phyloP scores from a whole-genome alignment of 345 rosid species.

The Erysimum cheiranthoides region DNA sequence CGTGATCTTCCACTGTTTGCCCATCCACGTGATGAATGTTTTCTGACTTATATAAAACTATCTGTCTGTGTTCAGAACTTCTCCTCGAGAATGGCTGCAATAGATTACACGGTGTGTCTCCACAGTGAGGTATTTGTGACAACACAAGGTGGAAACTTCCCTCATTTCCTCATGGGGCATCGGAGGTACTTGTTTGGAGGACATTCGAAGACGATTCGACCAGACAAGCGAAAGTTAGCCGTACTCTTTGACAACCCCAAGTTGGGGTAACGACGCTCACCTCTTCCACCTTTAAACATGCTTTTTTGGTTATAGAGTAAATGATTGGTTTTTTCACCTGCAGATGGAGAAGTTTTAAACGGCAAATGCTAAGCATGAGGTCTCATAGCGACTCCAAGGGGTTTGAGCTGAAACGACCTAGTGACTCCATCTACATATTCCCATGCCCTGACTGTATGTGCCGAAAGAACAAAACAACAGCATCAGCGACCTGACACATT shows the following conservation, averaged over 20 bases:
- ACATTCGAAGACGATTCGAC: constrained; percentile 88
- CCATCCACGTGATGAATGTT: constrained; percentile 8
- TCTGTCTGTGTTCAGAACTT: constrained; percentile 64
- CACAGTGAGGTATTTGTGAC: constrained; percentile 99
- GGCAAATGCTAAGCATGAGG: constrained; percentile 84
- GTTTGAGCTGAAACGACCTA: constrained; percentile 84
- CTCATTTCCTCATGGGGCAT: constrained; percentile 97
- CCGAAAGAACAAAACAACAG: constrained; percentile 59
- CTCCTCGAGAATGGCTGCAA: constrained; percentile 99
- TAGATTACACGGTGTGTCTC: constrained; percentile 99
- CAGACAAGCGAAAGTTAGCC: constrained; percentile 94
- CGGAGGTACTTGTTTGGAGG: constrained; percentile 89
- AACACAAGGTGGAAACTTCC: constrained; percentile 99
- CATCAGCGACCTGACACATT: constrained; percentile 44
- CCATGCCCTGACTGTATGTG: constrained; percentile 99
- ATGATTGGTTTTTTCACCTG: not conserved
- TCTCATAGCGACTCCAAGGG: constrained; percentile 93
- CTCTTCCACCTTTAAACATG: constrained; percentile 23
- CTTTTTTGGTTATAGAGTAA: not conserved
- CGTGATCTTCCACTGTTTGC: constrained; percentile 14
- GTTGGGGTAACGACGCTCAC: constrained; percentile 60
- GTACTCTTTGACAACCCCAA: constrained; percentile 87
- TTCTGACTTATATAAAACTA: constrained; percentile 27
- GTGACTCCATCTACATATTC: constrained; percentile 76
- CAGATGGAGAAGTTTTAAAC: constrained; percentile 95